phyloP scores from a whole-genome alignment of 768 basidiomycete genomes.

The Tulasnella sp. region DNA sequence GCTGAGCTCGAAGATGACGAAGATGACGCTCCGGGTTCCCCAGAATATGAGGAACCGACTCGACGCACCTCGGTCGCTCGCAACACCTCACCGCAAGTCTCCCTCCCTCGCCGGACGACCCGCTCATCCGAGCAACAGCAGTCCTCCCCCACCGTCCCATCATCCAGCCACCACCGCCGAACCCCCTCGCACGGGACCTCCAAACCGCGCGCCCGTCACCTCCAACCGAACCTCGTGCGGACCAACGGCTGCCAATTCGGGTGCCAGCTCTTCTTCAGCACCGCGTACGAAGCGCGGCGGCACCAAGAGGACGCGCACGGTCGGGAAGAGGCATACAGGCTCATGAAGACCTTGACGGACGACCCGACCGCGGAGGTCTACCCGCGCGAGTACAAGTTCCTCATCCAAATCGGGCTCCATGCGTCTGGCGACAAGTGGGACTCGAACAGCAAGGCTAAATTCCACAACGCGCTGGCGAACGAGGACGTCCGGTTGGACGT shows the following conservation, averaged over 20 bases:
- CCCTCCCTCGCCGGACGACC: background rate
- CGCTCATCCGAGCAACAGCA: background rate
- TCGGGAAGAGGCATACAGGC: background rate
- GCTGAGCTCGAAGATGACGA: background rate
- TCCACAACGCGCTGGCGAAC: background rate
- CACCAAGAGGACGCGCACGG: constrained; percentile 12
- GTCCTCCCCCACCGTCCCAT: background rate
- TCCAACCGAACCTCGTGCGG: constrained; percentile 3
- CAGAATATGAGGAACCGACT: background rate
- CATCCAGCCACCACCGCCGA: background rate
- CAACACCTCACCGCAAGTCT: background rate
- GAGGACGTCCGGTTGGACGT: background rate
- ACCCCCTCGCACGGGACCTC: background rate
- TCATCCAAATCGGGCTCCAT: constrained; percentile 1
- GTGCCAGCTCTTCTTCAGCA: background rate
- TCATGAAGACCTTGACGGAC: background rate
- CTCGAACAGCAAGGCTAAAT: background rate
- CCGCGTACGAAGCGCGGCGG: constrained; percentile 6
- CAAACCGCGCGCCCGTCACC: background rate
- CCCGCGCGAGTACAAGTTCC: background rate
- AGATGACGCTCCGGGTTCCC: background rate
- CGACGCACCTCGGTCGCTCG: background rate
- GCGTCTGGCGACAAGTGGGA: constrained; percentile 1
- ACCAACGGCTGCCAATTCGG: background rate
- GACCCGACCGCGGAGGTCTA: background rate